Base-by-base conservation (phyloP, 768 basidiomycete genomes). In the Boletus subparvulus region DNA sequence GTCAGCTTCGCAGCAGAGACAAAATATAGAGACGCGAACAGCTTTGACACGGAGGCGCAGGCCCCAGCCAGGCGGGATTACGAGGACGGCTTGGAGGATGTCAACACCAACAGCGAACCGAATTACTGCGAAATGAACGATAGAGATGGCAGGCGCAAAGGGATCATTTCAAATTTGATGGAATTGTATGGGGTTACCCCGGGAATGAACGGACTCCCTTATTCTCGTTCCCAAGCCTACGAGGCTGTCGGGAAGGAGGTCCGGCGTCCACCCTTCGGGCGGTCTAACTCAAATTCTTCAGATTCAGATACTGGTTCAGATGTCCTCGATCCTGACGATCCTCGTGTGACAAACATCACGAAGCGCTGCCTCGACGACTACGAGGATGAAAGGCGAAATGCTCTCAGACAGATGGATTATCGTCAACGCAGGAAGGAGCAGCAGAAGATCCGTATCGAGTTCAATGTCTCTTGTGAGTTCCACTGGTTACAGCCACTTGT, bases 241-340 rank as follows among this genome's bases (percentile, higher is more conserved):
- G 56, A 61, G 30, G 50, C 58, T 24, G 28, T 40, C 32, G 52
- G 36, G 58, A 66, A 47, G 59, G 35, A 51, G 14, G 24, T 30
- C 17, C 60, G 21, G 28, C 61, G 43, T 17, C 55, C 58, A 36
- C 47, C 54, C n/a, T 40, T 62, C 9, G 32, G 72, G 28, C 76
- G 82, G 33, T 58, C 57, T 26, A 74, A 80, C 58, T 83, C 85
- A 2, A 74, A 73, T 59, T 70, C 69, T 36, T 85, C 82, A 26
- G 61, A 63, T 43, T 70, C 68, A 14, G 68, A 68, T 28, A 69
- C 73, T 47, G 69, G 76, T 46, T 83, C 82, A 19, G 82, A 86
- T 16, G 54, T 81, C 9, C 70, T 87, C 39, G 90, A 92, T 65
- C 79, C 83, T 17, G 87, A 92, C 61, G 89, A 92, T 69, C 88